Evolutionary conservation across 2,329 filamentous ascomycete species (phyloP).

Genomic region (Xylaria sp.): DNA sequence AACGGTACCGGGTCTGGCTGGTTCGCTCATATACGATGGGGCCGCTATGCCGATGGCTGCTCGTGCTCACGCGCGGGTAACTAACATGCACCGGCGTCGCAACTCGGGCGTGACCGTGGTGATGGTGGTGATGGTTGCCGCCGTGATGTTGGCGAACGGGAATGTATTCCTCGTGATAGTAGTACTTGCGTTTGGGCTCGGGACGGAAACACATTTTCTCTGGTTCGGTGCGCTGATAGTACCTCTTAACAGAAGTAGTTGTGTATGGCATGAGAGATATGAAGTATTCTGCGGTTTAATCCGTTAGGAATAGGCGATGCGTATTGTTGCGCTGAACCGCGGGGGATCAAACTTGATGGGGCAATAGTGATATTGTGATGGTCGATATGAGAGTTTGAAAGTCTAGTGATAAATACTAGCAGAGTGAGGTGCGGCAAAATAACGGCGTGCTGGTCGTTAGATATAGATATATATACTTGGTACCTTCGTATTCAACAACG

Average conservation of each 20-base stretch:
- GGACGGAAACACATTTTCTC: conserved; percentile 63
- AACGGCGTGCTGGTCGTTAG: not conserved
- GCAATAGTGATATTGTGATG: not conserved
- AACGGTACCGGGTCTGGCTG: conserved; percentile 51
- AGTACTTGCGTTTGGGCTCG: conserved; percentile 60
- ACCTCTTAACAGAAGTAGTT: conserved; percentile 33
- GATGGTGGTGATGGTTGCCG: conserved; percentile 51
- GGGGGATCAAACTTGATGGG: too few relatives aligned
- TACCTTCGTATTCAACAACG: not conserved
- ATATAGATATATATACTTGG: conserved; percentile 1
- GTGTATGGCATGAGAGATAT: conserved; percentile 32
- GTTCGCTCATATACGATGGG: conserved; percentile 56
- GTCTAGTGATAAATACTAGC: not conserved
- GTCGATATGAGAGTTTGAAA: not conserved
- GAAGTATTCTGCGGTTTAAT: not conserved
- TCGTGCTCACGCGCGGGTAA: conserved; percentile 56
- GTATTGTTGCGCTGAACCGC: too few relatives aligned
- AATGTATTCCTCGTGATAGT: conserved; percentile 66
- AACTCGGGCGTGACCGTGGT: conserved; percentile 49
- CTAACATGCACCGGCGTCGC: conserved; percentile 53
- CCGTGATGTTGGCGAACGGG: conserved; percentile 56
- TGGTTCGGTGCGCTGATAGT: conserved; percentile 31
- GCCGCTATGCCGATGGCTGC: conserved; percentile 50
- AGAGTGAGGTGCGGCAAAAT: not conserved
- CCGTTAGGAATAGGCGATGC: not conserved